A percentile compares a stretch with the other conserved stretches of the same genome.
These are phyloP conservation scores for Chrysoporthe deuterocubensis DNA, from an alignment of 2,329 filamentous ascomycete genomes.

Conservation along the genomic window DNA sequence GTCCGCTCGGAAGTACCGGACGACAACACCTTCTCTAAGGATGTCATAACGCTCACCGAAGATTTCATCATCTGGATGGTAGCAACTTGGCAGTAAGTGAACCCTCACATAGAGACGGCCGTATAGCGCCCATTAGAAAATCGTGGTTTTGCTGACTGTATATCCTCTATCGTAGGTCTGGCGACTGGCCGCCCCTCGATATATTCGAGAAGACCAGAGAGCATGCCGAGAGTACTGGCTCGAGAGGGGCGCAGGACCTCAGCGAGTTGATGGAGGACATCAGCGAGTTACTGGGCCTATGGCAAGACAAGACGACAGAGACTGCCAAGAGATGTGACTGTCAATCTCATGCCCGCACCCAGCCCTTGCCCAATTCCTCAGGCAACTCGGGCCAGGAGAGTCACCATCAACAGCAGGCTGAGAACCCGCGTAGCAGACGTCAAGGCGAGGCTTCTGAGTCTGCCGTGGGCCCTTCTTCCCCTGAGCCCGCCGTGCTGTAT, in stretches of 20 bases:
- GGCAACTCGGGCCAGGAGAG: background rate
- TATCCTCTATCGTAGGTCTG: background rate
- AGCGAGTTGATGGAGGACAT: background rate
- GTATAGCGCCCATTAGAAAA: background rate
- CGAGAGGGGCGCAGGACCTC: background rate
- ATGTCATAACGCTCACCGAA: background rate
- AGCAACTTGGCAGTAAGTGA: background rate
- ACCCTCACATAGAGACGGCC: too few species aligned
- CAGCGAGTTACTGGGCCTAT: background rate
- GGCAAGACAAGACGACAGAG: background rate
- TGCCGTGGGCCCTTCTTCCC: background rate
- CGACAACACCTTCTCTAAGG: background rate
- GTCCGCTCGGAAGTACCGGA: background rate
- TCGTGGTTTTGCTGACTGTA: background rate
- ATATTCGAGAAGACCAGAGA: background rate
- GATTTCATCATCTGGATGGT: background rate
- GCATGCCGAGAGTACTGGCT: conserved; percentile 1
- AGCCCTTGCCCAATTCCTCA: background rate
- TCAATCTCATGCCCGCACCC: background rate
- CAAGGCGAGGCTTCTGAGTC: background rate
- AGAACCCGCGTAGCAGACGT: background rate
- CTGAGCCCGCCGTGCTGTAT: background rate
- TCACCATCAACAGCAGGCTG: background rate
- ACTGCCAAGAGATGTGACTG: too few species aligned
- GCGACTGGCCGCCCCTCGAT: background rate